phyloP scores from a whole-genome alignment of 129 eudicot genomes.

The Heracleum sosnowskyi region DNA sequence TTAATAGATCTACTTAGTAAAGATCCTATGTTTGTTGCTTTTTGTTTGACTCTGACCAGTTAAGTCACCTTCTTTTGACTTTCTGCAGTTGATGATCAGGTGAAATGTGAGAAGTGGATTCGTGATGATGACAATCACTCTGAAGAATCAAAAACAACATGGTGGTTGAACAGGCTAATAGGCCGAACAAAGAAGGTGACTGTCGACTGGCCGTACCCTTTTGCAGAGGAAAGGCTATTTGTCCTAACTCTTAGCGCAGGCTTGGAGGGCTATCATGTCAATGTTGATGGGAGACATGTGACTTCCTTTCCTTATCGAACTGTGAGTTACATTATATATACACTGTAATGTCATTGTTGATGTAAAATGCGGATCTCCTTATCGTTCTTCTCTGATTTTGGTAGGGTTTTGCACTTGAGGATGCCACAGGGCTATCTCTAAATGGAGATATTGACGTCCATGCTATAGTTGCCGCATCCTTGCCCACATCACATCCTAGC shows the following conservation, averaged over 20 bases:
- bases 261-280: slow-evolving; percentile 81
- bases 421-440: slow-evolving; percentile 72
- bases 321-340: slow-evolving; percentile 35
- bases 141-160: slow-evolving; percentile 59
- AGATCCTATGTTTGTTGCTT: background rate
- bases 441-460: slow-evolving; percentile 67
- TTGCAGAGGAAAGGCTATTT: slow-evolving; percentile 68
- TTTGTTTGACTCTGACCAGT: background rate
- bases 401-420: slow-evolving; percentile 85
- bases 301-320: slow-evolving; percentile 83
- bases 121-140: slow-evolving; percentile 65
- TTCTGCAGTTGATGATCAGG: slow-evolving; percentile 66
- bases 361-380: background rate
- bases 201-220: slow-evolving; percentile 84
- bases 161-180: slow-evolving; percentile 83
- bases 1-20: background rate
- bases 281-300: slow-evolving; percentile 78
- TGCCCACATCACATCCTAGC: slow-evolving; percentile 87
- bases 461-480: slow-evolving; percentile 68
- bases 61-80: slow-evolving; percentile 8
- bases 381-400: slow-evolving; percentile 2
- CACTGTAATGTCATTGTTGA: background rate
- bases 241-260: slow-evolving; percentile 81
- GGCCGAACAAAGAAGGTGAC: slow-evolving; percentile 74
- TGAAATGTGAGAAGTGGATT: slow-evolving; percentile 86